Evolutionary conservation across 768 basidiomycete genomes (phyloP), one percentile per base, ranked within the genome.

Genomic region (Tylopilus sp.): DNA sequence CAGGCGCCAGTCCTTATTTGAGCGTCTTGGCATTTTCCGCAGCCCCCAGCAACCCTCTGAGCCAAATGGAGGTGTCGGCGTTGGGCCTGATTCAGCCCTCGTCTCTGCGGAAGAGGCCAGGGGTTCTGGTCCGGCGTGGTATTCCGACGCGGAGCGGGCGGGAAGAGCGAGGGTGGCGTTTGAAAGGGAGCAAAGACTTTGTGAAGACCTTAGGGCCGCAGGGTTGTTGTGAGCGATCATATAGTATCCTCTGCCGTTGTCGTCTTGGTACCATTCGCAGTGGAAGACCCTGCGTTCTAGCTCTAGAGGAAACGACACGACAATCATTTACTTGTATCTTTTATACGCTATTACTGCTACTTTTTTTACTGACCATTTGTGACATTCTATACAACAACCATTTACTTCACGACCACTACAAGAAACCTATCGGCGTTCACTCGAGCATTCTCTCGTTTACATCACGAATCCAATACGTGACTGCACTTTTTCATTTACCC

Each of bases 181-280:
- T 13, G 75, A 67, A 53, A 75, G 75, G 44, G 86, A 89, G 50
- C 75, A 75, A 48, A 74, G 79, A 48, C 66, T 88, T 53, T 79
- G 81, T 51, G 71, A 73, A 3, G 81, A 83, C 58, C 69, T 89
- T 56, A 76, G 84, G 54, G 76, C 73, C 36, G 86, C 85, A 10
- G 86, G 86, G 39, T 70, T 90, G 47, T 57, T 89, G 31, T 88
- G 66, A 57, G 36, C n/a, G 10, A 22, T 44, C 6, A 9, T 36
- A 55, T 52, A 57, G n/a, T n/a, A n/a, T n/a, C 26, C 46, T 35
- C 36, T 22, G 8, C n/a, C 47, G 25, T 25, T 22, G n/a, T 42
- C 52, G 35, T 48, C 21, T 51, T 50, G 33, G 17, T 52, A 45
- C 41, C 44, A 45, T 12, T 50, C 11, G 22, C 31, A 44, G 15